A percentile compares a stretch with the other conserved stretches of the same genome.
These are phyloP conservation scores for Dimocarpus longan DNA, from an alignment of 345 rosid genomes.

Conservation along the genomic window DNA sequence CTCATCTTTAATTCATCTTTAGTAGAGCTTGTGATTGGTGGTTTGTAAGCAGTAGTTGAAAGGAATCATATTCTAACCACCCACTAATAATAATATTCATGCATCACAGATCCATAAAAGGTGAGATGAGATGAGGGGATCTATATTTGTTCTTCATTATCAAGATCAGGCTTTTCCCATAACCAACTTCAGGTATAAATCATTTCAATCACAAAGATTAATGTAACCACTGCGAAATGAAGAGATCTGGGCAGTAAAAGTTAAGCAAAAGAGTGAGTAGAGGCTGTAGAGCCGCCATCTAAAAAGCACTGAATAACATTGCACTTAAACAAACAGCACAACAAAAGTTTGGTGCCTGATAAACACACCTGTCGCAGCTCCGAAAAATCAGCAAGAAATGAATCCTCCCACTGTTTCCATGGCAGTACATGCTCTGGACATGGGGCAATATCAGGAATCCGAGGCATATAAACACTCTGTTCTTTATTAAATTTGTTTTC, in stretches of 20 bases:
- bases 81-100: no score
- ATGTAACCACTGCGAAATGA: neutral
- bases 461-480: constrained; percentile 89
- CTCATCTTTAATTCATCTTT: neutral
- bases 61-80: no score
- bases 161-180: no score
- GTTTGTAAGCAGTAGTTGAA: no score
- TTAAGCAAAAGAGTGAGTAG: neutral
- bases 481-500: constrained; percentile 44
- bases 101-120: neutral
- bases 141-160: neutral
- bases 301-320: neutral
- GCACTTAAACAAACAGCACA: neutral
- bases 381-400: constrained; percentile 76
- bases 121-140: neutral
- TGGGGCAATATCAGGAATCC: constrained; percentile 73
- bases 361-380: constrained; percentile 63
- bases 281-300: neutral
- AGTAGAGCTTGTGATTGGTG: neutral
- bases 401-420: constrained; percentile 78
- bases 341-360: neutral
- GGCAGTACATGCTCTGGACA: constrained; percentile 73
- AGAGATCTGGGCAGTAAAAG: neutral
- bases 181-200: no score
- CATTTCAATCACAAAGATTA: neutral